Percentiles rank a stretch among this genome's conserved stretches.
phyloP scores from a whole-genome alignment of 176 grass and related monocot genomes.

The Aegilops speltoides region DNA sequence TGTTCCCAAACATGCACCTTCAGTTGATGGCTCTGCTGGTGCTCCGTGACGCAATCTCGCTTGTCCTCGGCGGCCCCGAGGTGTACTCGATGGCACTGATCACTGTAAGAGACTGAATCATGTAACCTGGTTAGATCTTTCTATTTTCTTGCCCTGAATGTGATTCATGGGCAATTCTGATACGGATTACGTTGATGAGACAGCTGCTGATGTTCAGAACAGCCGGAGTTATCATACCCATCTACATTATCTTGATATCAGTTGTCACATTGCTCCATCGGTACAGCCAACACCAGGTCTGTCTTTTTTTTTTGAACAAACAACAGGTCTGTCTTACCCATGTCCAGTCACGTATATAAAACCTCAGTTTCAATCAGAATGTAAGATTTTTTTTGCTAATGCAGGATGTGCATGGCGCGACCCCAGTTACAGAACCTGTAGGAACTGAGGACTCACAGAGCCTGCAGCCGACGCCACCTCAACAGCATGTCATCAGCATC shows the following conservation, averaged over 20 bases:
- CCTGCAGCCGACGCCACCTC: constrained; percentile 25
- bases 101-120: constrained; percentile 39
- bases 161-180: background rate
- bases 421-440: constrained; percentile 25
- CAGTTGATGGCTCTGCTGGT: constrained; percentile 65
- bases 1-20: constrained; percentile 1
- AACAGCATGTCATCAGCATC: constrained; percentile 38
- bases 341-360: background rate
- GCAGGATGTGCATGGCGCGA: background rate
- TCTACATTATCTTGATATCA: constrained; percentile 56
- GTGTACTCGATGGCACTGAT: constrained; percentile 36
- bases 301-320: background rate
- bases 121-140: background rate
- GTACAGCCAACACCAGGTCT: constrained; percentile 39
- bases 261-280: constrained; percentile 32
- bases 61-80: constrained; percentile 40
- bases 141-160: background rate
- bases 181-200: background rate
- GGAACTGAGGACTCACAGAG: constrained; percentile 20
- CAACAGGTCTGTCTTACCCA: constrained; percentile 29
- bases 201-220: constrained; percentile 61
- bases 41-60: constrained; percentile 45
- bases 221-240: constrained; percentile 55
- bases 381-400: background rate
- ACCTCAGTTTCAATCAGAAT: background rate